Evolutionary conservation across 257 asterid species (phyloP), one percentile per base, ranked within the genome.

Genomic region (Echium plantagineum): DNA sequence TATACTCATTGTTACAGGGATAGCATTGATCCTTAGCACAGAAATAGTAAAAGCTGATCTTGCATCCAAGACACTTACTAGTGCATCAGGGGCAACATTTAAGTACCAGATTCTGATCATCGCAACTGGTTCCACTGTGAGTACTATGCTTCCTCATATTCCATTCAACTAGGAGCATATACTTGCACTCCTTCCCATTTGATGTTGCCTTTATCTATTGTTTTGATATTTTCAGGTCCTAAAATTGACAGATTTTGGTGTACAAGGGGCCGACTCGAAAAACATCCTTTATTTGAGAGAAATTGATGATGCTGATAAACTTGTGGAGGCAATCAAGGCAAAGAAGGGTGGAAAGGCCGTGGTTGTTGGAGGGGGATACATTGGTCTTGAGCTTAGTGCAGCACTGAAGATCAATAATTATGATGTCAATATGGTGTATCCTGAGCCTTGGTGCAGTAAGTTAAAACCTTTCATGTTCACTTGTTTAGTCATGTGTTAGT

Each of bases 371-470:
- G 95, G 95, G 59, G 95, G 95, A 65, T 86, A 86, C 78, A 86
- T 86, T 28, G 95, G 95, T 53, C 82, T 86, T 68, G 95, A 86
- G 79, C 85, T 86, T 30, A 86, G 95, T 69, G 95, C 95, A 62
- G 95, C 85, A 60, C 70, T 86, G 66, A 83, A 49, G 71, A 75
- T 86, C 69, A 81, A 86, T 61, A 72, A 84, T 58, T 66, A 83
- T 61, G 95, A 79, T 69, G 87, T 83, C 77, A 75, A 59, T 73
- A 85, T 85, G 94, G 94, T 85, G 69, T 85, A 78, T 77, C 94
- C 94, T 12, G 94, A 85, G 70, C 94, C 94, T 66, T 85, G 94
- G 94, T 85, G 94, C 91, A 85, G 94, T 83, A 79, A 83, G 94
- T 83, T 59, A 52, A 73, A 57, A 21, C 10, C 62, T 53, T 53